Percentiles rank a stretch among this genome's conserved stretches.
phyloP scores from a whole-genome alignment of 2,329 filamentous ascomycete genomes.

The Pyrenochaeta sp. region DNA sequence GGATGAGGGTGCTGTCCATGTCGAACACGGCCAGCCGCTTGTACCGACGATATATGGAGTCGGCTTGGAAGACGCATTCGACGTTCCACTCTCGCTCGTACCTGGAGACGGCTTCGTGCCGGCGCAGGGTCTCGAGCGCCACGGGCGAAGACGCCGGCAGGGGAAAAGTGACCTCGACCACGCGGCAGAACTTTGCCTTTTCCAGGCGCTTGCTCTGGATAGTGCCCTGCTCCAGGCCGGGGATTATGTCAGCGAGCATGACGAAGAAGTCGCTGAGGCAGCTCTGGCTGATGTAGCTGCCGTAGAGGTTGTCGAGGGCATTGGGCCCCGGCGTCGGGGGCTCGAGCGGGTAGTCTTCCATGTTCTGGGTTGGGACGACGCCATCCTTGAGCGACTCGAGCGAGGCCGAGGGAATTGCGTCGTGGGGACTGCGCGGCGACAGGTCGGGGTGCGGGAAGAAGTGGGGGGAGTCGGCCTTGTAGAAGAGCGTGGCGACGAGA shows the following conservation, averaged over 20 bases:
- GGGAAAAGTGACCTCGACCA: conserved; percentile 71
- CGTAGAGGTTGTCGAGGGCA: conserved; percentile 63
- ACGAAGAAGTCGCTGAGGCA: conserved; percentile 65
- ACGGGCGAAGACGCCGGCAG: conserved; percentile 60
- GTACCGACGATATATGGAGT: conserved; percentile 76
- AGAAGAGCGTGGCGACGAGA: conserved; percentile 49
- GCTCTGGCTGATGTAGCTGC: conserved; percentile 61
- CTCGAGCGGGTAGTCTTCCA: conserved; percentile 62
- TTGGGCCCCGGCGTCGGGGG: conserved; percentile 62
- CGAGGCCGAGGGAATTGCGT: conserved; percentile 40
- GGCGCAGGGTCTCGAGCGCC: conserved; percentile 72
- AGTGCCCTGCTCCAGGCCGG: conserved; percentile 57
- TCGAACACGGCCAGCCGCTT: conserved; percentile 93
- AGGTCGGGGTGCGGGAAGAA: conserved; percentile 58
- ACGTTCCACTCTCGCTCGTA: conserved; percentile 92
- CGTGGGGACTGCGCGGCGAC: conserved; percentile 45
- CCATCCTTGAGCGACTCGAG: conserved; percentile 51
- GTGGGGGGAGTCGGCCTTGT: conserved; percentile 42
- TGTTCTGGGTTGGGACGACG: conserved; percentile 59
- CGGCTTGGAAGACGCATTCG: conserved; percentile 78
- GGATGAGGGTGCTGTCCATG: conserved; percentile 98
- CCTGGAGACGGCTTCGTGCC: conserved; percentile 78
- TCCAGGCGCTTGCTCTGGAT: conserved; percentile 64
- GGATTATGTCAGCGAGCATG: conserved; percentile 58
- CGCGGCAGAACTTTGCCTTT: conserved; percentile 63